Percentiles rank a stretch among this genome's conserved stretches.
Conservation (phyloP, 2,329 filamentous ascomycete species). For the Aspergillus sclerotialis region DNA sequence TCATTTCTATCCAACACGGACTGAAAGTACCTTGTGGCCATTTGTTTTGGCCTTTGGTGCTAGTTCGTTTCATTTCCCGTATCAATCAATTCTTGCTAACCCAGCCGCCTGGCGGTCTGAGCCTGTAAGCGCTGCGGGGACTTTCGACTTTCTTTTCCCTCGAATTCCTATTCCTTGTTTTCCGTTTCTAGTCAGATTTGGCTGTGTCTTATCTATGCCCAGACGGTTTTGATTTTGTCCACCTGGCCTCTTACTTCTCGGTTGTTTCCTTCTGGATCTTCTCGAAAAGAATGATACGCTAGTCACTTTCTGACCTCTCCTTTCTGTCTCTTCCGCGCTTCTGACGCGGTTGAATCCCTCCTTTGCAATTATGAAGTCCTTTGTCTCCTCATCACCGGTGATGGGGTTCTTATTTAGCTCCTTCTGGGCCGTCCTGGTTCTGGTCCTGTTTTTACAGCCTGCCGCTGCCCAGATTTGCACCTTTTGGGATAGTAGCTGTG, state of each 20-base stretch:
- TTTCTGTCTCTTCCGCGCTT: constrained; percentile 11
- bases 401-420: constrained; percentile 10
- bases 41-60: neutral
- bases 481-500: constrained; percentile 28
- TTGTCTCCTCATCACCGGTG: constrained; percentile 12
- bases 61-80: neutral
- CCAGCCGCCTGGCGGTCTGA: neutral
- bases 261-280: neutral
- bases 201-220: neutral
- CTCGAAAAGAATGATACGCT: constrained; percentile 14
- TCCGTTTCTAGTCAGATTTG: neutral
- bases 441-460: constrained; percentile 13
- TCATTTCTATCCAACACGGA: neutral
- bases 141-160: constrained; percentile 1
- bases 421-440: constrained; percentile 11
- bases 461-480: constrained; percentile 25
- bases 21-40: neutral
- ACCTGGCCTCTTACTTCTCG: neutral
- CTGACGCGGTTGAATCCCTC: constrained; percentile 18
- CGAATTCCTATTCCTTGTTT: neutral
- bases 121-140: constrained; percentile 2
- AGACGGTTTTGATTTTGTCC: neutral
- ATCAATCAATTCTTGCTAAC: neutral
- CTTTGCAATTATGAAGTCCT: constrained; percentile 9
- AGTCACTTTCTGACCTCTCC: constrained; percentile 10